Base-by-base conservation (phyloP, 371 early-diverging fungal genomes). In the Furculomyces boomerangus region DNA sequence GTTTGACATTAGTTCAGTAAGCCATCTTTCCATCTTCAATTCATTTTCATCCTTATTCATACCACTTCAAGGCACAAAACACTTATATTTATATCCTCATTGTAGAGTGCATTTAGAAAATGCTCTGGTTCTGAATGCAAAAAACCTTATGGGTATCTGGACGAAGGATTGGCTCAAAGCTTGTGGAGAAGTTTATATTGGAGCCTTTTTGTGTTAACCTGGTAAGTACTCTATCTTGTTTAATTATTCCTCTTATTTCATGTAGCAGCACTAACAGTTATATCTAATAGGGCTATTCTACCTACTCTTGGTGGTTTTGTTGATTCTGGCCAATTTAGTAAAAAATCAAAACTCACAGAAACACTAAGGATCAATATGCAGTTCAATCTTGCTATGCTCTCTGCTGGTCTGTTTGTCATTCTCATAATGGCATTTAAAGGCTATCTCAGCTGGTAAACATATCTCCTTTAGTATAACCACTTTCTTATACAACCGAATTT, bases 111-210 rank as follows among this genome's bases (percentile, higher is more conserved):
- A 85, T 62, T 52, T 50, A 27, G 61, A 54, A 30, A 64, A 73
- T 51, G 52, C 24, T 7, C 2, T 50, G 71, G 66, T 28, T 62
- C 65, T 16, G 25, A 52, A 31, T 90, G 90, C 58, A 76, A 77
- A 58, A 71, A 76, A 44, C 94, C 94, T 0, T 65, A 80, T 47
- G 75, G 83, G 5, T 88, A 86, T 58, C 80, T 90, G 22, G 72
- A 76, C 27, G 61, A 74, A 27, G 66, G 70, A 1, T 81, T 86
- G 52, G 74, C 87, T 29, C 71, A 71, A 32, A 72, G 72, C n/a
- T 80, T 88, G 46, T 94, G 95, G 95, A 67, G 80, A 27, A 69
- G 73, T 0, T 73, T 89, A 26, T 94, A 94, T 69, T 94, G 95
- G 95, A 81, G 80, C 30, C 81, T 84, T 55, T 93, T 92, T 65